phyloP scores from a whole-genome alignment of 176 grass and related monocot genomes.

The Hyparrhenia diplandra region DNA sequence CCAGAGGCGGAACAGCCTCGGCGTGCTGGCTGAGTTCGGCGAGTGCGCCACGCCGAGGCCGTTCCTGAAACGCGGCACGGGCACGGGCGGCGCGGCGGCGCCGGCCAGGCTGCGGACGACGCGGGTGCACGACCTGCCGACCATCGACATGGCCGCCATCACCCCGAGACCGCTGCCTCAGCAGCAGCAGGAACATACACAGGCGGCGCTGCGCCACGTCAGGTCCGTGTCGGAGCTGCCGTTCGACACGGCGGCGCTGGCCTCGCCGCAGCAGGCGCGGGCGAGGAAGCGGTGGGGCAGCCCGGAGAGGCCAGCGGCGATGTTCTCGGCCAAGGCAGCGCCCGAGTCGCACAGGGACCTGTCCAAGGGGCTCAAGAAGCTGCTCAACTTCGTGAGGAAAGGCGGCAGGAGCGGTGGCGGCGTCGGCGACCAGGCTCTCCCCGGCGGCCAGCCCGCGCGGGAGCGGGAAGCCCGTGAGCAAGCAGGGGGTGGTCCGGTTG shows the following conservation, averaged over 20 bases:
- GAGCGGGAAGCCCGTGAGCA: conserved; percentile 39
- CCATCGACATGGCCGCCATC: neutral
- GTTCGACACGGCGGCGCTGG: neutral
- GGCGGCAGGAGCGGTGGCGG: neutral
- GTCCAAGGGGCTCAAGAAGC: conserved; percentile 46
- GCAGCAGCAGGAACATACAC: neutral
- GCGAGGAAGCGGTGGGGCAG: conserved; percentile 40
- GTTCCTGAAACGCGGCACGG: conserved; percentile 46
- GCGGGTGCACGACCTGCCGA: conserved; percentile 32
- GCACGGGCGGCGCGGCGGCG: conserved; percentile 26
- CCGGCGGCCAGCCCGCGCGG: neutral
- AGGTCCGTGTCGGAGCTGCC: conserved; percentile 34
- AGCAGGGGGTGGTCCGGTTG: conserved; percentile 17
- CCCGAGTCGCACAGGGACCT: conserved; percentile 39
- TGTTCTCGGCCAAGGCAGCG: neutral
- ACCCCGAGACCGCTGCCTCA: neutral
- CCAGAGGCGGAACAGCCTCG: conserved; percentile 36
- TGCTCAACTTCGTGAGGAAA: conserved; percentile 54
- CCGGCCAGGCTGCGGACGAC: neutral
- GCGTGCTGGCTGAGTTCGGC: neutral
- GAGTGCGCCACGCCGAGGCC: conserved; percentile 27
- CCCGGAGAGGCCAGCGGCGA: conserved; percentile 29
- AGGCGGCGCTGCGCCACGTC: conserved; percentile 9
- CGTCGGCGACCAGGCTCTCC: neutral
- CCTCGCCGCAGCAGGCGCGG: neutral